Evolutionary conservation across 179 eudicot genomes (phyloP).

Genomic region (Beta lomatogona): DNA sequence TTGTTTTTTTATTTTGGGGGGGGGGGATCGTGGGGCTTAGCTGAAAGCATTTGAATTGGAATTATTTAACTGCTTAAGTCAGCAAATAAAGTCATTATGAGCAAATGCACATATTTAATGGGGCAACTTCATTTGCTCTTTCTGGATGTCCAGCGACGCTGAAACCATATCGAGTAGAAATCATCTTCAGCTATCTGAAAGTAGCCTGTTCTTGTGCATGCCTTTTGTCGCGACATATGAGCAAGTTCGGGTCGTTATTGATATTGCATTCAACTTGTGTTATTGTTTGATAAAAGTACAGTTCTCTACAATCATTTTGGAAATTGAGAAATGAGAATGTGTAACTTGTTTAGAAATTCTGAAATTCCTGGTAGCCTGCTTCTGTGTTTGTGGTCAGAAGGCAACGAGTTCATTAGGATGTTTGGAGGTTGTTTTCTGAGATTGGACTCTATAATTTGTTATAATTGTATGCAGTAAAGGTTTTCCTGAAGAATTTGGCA

Average conservation of each 20-base stretch:
- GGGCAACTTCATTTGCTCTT: neutral
- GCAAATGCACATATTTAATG: neutral
- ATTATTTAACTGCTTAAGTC: neutral
- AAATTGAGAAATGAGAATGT: constrained; percentile 9
- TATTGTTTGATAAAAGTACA: neutral
- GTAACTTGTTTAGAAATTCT: constrained; percentile 1
- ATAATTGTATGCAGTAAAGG: neutral
- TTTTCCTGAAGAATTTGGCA: neutral
- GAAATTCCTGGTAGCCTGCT: neutral
- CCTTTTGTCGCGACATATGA: no score
- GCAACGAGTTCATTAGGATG: neutral
- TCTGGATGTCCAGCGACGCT: neutral
- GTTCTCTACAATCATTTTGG: neutral
- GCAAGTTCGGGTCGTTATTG: neutral
- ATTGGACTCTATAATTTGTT: neutral
- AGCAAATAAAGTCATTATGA: neutral
- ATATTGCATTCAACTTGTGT: neutral
- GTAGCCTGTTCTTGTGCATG: neutral
- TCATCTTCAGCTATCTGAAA: neutral
- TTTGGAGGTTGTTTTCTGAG: constrained; percentile 8
- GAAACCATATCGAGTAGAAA: neutral
- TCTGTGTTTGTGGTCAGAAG: neutral
- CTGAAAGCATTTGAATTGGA: neutral
- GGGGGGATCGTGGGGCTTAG: neutral
- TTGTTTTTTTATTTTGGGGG: no score